Percentiles rank a stretch among this genome's conserved stretches.
Evolutionary conservation across 495 filamentous ascomycete species (phyloP).

Genomic region (Endocarpon pusillum): DNA sequence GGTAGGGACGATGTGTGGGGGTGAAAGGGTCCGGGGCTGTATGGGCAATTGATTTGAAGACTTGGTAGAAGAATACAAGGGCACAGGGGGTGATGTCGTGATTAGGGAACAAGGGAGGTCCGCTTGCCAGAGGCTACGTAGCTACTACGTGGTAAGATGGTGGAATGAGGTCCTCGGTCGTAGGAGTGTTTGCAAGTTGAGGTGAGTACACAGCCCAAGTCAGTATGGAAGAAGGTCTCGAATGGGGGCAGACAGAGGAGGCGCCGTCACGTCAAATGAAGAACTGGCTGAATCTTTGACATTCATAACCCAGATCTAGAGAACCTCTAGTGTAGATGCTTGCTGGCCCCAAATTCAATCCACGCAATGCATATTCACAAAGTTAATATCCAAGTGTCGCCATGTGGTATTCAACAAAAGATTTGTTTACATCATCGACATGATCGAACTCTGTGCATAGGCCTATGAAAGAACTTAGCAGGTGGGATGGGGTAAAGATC

Average conservation of each 20-base stretch:
- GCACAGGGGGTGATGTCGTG: not conserved
- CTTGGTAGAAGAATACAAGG: not conserved
- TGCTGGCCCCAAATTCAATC: too few species aligned
- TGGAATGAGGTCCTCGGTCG: not conserved
- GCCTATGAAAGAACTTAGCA: slow-evolving; percentile 34
- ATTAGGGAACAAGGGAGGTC: not conserved
- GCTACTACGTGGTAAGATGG: not conserved
- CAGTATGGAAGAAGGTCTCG: not conserved
- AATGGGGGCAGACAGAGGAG: not conserved
- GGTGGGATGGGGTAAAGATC: not conserved
- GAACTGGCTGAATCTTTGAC: not conserved
- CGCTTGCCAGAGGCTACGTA: not conserved
- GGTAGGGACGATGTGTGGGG: not conserved
- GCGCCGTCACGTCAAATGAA: not conserved
- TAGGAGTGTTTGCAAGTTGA: not conserved
- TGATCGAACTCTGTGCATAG: slow-evolving; percentile 64
- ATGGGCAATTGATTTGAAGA: not conserved
- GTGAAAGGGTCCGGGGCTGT: not conserved
- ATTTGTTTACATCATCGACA: slow-evolving; percentile 39
- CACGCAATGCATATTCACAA: not conserved
- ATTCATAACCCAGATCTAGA: not conserved
- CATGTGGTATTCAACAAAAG: slow-evolving; percentile 6
- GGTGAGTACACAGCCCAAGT: not conserved
- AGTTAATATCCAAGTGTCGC: slow-evolving; percentile 2
- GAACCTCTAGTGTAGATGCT: not conserved